Evolutionary conservation across 495 filamentous ascomycete genomes (phyloP), one percentile per base, ranked within the genome.

Genomic region (Trichoderma orchidacearum): DNA sequence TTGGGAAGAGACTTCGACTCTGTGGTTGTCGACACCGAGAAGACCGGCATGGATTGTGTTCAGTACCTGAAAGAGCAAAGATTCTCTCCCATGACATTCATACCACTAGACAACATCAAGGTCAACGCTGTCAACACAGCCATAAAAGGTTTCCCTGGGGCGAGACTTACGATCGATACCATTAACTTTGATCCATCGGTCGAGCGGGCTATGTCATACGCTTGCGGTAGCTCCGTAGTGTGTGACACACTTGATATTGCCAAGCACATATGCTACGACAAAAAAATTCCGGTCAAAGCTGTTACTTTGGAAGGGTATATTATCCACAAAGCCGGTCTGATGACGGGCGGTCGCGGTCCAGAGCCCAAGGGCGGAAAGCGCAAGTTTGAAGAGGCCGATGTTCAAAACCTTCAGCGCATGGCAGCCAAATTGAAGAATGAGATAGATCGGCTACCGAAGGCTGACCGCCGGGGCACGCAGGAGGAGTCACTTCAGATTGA

Each of bases 41-140:
- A 93, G 74, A 91, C 85, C 0, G 94, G 88, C 29, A 86, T 88
- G 59, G 89, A 96, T 59, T 97, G 91, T 64, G 92, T 99, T 41
- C 85, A 95, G 62, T 93, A 94, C 68, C 79, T 97, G 50, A 89
- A 89, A 57, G 90, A 96, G 55, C 90, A 96, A 64, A 83, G 86
- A 31, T 80, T 84, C 21, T 83, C 87, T 25, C 87, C 89, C 59
- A 84, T 90, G 56, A 96, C 87, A 1, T 97, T 97, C 68, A 86
- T 97, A 56, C 93, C 93, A 0, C 78, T 97, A 12, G 93, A 99
- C 71, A 96, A 95, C 25, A 96, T 99, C 64, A 93, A 96, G 61
- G 88, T 95, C 63, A 89, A 85, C 63, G 81, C 86, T 9, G 78
- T 89, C 56, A 93, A 94, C 64, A 88, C 89, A 12, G 91, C 87